phyloP scores from a whole-genome alignment of 108 stramenopile genomes.

The Skeletonema costatum region DNA sequence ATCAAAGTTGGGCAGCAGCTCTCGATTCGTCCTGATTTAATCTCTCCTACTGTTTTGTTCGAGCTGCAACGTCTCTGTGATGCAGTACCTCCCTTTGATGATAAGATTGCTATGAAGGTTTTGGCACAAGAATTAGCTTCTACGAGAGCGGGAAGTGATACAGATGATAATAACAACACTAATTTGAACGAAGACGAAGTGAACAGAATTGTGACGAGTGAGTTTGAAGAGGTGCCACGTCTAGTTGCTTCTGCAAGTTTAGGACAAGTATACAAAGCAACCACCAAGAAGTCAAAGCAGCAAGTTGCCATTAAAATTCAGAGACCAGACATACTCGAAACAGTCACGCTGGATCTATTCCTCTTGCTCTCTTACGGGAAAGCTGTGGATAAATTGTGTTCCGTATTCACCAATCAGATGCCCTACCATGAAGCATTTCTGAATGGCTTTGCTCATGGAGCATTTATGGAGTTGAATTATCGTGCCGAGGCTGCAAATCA shows the following conservation, averaged over 20 bases:
- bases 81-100: constrained; percentile 90
- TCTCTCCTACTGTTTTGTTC: constrained; percentile 81
- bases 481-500: constrained; percentile 57
- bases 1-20: constrained; percentile 92
- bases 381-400: constrained; percentile 59
- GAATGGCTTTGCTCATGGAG: constrained; percentile 37
- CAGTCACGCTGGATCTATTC: constrained; percentile 83
- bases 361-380: constrained; percentile 64
- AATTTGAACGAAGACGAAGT: constrained; percentile 8
- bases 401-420: constrained; percentile 61
- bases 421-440: constrained; percentile 43
- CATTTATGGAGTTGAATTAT: constrained; percentile 64
- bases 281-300: constrained; percentile 9
- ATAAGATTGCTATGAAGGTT: constrained; percentile 69
- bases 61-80: constrained; percentile 94
- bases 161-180: not conserved
- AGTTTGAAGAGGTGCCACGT: constrained; percentile 47
- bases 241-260: constrained; percentile 86
- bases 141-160: not conserved
- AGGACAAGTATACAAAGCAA: constrained; percentile 86
- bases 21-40: constrained; percentile 92
- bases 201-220: constrained; percentile 9
- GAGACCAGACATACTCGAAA: constrained; percentile 75
- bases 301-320: constrained; percentile 89
- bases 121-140: constrained; percentile 67